A percentile compares a stretch with the other conserved stretches of the same genome.
Evolutionary conservation across 2,329 filamentous ascomycete genomes (phyloP).

Genomic region (Dactylellina sp.): DNA sequence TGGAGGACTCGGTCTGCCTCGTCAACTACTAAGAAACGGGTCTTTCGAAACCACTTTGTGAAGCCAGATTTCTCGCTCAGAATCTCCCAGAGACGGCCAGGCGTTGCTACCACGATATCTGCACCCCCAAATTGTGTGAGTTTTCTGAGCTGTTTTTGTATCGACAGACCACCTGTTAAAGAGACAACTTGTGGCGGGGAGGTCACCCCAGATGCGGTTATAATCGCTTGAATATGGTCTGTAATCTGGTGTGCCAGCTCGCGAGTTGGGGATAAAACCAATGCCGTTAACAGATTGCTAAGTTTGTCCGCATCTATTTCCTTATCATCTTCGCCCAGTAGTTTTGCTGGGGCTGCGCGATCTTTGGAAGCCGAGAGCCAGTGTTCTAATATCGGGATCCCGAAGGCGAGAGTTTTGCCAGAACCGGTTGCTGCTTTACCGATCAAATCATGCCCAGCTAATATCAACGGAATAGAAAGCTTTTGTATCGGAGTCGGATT

Average conservation of each 20-base stretch:
- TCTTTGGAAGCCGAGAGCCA: conserved; percentile 71
- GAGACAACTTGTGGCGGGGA: conserved; percentile 74
- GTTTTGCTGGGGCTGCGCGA: conserved; percentile 43
- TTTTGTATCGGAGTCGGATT: conserved; percentile 85
- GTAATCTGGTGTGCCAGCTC: conserved; percentile 93
- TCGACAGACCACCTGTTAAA: conserved; percentile 88
- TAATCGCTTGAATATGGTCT: conserved; percentile 68
- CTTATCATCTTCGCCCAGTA: conserved; percentile 64
- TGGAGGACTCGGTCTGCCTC: conserved; percentile 93
- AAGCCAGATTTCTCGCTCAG: conserved; percentile 79
- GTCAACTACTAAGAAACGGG: conserved; percentile 88
- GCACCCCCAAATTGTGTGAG: conserved; percentile 73
- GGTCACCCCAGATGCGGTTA: conserved; percentile 69
- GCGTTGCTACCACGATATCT: conserved; percentile 92
- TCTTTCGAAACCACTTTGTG: conserved; percentile 75
- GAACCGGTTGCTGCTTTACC: conserved; percentile 97
- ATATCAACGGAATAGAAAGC: conserved; percentile 81
- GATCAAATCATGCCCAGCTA: conserved; percentile 87
- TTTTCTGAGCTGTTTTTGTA: conserved; percentile 93
- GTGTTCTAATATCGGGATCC: conserved; percentile 88
- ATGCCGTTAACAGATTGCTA: conserved; percentile 72
- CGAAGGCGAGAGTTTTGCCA: conserved; percentile 95
- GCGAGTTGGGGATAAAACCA: conserved; percentile 90
- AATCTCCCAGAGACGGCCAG: conserved; percentile 93
- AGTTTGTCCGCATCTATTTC: conserved; percentile 63